Base-by-base conservation (phyloP, 2,329 filamentous ascomycete genomes). In the Chrysoporthe puriensis region DNA sequence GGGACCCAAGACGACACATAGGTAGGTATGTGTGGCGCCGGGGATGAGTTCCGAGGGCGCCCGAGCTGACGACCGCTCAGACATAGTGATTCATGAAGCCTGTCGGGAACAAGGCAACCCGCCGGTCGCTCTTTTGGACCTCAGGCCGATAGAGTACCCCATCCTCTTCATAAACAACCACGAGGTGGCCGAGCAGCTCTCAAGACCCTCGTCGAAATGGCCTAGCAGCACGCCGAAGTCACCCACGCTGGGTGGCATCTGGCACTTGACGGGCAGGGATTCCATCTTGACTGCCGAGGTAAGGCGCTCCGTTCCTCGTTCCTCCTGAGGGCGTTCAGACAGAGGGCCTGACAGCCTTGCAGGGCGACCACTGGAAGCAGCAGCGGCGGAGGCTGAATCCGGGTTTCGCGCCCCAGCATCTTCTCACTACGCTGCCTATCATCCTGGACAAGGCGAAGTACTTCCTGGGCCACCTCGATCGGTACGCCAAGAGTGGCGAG, bases 331-430 rank as follows among this genome's bases (percentile, higher is more conserved):
- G 18, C 21, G 16, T 11, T 26, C 8, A 42, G 21, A 14, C 14
- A 36, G 14, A 18, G 36, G 44, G 21, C 56, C 50, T 54, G 50
- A 54, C 21, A 9, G 11, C 7, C 32, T 21, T 3, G 50, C 57
- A 74, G 56, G 73, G 70, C 4, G 75, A 78, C 6, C 70, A 74
- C 13, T 79, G 77, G 76, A 78, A 77, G 67, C 64, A 64, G 1
- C 63, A 75, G 11, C 76, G 79, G n/a, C 78, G 76, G 66, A 72
- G 75, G 36, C 78, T 77, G 70, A 80, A 77, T 69, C 77, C 76
- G 0, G 79, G 77, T 0, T 81, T 81, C 62, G 76, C 79, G 0
- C 78, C 77, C 1, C 76, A 79, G 63, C 77, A 81, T 44, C 72
- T 81, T n/a, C 74, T 79, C 67, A 76, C 73, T 4, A 71, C 80